Evolutionary conservation across 805 yeast species (phyloP).

Genomic region (Millerozyma miso): DNA sequence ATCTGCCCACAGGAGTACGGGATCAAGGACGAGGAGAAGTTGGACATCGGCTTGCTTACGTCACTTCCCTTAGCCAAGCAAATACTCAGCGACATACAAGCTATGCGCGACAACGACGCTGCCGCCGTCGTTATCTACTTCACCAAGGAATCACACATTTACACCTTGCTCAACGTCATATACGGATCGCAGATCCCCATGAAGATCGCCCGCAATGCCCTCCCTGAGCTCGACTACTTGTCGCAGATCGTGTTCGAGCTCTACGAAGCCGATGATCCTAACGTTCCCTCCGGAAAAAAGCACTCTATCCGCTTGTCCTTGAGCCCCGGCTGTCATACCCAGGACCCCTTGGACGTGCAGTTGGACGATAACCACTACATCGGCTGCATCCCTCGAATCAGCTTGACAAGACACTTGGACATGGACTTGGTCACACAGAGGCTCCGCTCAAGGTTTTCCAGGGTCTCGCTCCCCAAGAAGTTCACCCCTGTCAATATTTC

Average conservation of each 20-base stretch:
- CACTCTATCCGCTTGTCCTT: constrained; percentile 88
- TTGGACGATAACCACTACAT: constrained; percentile 94
- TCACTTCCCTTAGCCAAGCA: constrained; percentile 91
- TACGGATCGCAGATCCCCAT: constrained; percentile 94
- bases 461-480: constrained; percentile 88
- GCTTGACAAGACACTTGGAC: constrained; percentile 89
- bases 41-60: constrained; percentile 92
- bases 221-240: constrained; percentile 92
- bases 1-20: constrained; percentile 99
- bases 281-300: constrained; percentile 60
- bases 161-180: constrained; percentile 83
- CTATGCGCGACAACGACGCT: constrained; percentile 69
- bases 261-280: constrained; percentile 72
- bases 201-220: constrained; percentile 88
- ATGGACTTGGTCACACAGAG: constrained; percentile 82
- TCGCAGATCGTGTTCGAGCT: constrained; percentile 93
- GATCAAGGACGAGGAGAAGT: constrained; percentile 88
- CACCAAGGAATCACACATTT: constrained; percentile 96
- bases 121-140: constrained; percentile 88
- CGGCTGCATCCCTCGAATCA: constrained; percentile 88
- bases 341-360: constrained; percentile 95
- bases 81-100: constrained; percentile 72
- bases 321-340: constrained; percentile 98
- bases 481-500: constrained; percentile 86
- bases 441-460: constrained; percentile 71